These are phyloP conservation scores for Phyllostachys edulis DNA, from an alignment of 176 grass and related monocot species.

Conservation along the genomic window DNA sequence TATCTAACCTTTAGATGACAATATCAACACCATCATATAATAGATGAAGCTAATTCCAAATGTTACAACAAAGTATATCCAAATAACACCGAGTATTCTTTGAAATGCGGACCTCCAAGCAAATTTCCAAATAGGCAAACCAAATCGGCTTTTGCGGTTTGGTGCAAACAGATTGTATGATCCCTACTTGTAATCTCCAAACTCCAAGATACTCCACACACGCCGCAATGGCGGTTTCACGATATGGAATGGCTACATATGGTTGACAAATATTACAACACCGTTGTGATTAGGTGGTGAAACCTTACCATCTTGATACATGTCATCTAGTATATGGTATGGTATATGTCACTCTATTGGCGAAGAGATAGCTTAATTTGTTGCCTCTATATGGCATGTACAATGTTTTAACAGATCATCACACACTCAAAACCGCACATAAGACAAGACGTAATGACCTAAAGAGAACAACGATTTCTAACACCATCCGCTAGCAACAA, in stretches of 20 bases:
- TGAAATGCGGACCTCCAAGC: not conserved
- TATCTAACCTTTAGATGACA: conserved; percentile 1
- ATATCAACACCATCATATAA: not conserved
- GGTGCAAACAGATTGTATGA: not conserved
- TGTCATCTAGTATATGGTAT: not conserved
- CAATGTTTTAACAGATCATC: not conserved
- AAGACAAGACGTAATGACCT: not conserved
- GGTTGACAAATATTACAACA: not conserved
- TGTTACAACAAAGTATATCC: not conserved
- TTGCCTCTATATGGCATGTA: not conserved
- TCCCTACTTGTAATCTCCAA: not conserved
- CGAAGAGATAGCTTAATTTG: not conserved
- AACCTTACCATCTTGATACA: not conserved
- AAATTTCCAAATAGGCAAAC: not conserved
- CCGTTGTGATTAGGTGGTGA: not conserved
- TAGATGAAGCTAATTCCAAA: not conserved
- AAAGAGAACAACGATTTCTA: not conserved
- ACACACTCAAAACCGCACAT: not conserved
- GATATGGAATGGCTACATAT: not conserved
- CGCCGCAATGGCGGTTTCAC: not conserved
- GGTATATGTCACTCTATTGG: not conserved
- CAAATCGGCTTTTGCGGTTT: not conserved
- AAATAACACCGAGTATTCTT: not conserved
- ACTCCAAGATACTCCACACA: not conserved
- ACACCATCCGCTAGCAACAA: not conserved